These are phyloP conservation scores for Hypoxylon perforatum DNA, from an alignment of 495 filamentous ascomycete species.

Conservation along the genomic window DNA sequence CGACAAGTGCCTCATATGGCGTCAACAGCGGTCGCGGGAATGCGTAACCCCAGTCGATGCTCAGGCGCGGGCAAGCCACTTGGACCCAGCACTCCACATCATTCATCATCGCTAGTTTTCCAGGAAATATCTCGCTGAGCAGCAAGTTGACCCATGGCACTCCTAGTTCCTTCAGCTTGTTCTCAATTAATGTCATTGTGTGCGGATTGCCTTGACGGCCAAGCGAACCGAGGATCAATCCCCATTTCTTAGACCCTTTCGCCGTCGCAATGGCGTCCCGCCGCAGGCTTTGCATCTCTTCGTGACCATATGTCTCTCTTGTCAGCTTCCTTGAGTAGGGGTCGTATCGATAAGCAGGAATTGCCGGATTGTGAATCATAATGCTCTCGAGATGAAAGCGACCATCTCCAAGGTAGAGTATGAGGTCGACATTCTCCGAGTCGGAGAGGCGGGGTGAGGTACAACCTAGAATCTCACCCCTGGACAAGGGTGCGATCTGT, in stretches of 20 bases:
- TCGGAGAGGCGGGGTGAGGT: slow-evolving; percentile 81
- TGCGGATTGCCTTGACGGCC: slow-evolving; percentile 96
- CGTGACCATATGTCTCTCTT: slow-evolving; percentile 87
- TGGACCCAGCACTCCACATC: slow-evolving; percentile 99
- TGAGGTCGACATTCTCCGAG: slow-evolving; percentile 70
- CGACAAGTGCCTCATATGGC: slow-evolving; percentile 94
- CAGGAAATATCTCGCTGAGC: slow-evolving; percentile 94
- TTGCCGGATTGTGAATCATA: slow-evolving; percentile 95
- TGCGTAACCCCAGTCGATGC: slow-evolving; percentile 99
- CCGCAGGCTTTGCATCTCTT: slow-evolving; percentile 85
- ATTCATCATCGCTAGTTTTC: slow-evolving; percentile 88
- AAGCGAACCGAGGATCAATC: slow-evolving; percentile 90
- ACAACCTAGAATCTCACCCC: slow-evolving; percentile 95
- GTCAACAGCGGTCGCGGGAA: slow-evolving; percentile 89
- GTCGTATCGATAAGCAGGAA: slow-evolving; percentile 96
- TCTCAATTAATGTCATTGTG: slow-evolving; percentile 87
- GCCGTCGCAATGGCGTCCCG: slow-evolving; percentile 80
- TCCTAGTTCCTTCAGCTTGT: slow-evolving; percentile 70
- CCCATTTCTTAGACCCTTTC: slow-evolving; percentile 84
- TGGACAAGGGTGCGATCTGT: slow-evolving; percentile 90
- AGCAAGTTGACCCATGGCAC: slow-evolving; percentile 85
- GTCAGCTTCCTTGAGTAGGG: slow-evolving; percentile 94
- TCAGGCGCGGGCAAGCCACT: slow-evolving; percentile 92
- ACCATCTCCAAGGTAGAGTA: slow-evolving; percentile 95
- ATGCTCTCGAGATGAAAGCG: slow-evolving; percentile 97